Base-by-base conservation (phyloP, 306 rosid species). In the Prunus armeniaca region DNA sequence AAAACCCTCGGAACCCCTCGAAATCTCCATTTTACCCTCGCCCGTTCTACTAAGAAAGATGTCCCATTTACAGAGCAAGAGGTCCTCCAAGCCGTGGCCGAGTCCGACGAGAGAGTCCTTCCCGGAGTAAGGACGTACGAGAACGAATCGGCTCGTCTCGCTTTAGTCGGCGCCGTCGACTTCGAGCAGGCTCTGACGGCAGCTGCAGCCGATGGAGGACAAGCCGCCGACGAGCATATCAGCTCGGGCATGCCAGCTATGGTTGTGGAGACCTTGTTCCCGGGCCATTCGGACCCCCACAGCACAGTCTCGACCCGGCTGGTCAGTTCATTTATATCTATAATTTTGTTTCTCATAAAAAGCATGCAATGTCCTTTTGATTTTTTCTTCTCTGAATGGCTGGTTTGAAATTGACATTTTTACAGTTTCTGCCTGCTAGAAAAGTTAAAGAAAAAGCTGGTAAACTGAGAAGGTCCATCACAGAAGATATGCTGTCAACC, bases 191-290 rank as follows among this genome's bases (percentile, higher is more conserved):
- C 97, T 49, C 61, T 94, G 22, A 92, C 97, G 8, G 98, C 97
- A 5, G 96, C 95, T 17, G 96, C 97, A 0, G 91, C 98, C 66
- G 98, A 94, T 54, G 95, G 98, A 8, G 98, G 98, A 5, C 80
- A 87, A 38, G 91, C 90, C 3, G 98, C 98, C 69, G 74, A 77
- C 7, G 98, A 94, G 79, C 97, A 94, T 46, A 58, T 94, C 24
- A 80, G 81, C 50, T 85, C 88, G 3, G 93, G 89, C 19, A 25
- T 86, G 73, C 82, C 89, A 5, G 96, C 97, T 61, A 92, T 92
- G 97, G 98, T 94, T 34, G 93, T 94, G 18, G 97, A 94, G 87
- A 94, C 97, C 25, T 71, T 92, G 4, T 86, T 82, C 67, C 98
- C 96, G 17, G 95, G 89, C 38, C 79, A 84, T 63, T 84, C 93